Conservation (phyloP, 2,329 filamentous ascomycete genomes). For the Magnaporthales sp. region DNA sequence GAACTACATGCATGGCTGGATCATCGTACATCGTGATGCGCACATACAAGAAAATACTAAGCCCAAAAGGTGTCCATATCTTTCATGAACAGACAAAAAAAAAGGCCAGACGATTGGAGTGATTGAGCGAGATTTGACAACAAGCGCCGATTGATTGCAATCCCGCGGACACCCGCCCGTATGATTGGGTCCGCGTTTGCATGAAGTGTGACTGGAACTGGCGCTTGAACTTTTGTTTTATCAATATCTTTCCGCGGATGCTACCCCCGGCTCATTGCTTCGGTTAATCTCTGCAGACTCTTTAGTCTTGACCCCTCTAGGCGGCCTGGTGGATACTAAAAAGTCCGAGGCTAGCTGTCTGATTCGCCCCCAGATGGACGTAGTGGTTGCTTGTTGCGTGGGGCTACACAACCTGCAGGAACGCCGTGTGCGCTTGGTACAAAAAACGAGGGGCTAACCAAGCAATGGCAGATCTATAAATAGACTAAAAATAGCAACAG, state of each 20-base stretch:
- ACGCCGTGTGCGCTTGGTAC: not conserved
- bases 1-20: not conserved
- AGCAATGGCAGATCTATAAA: not conserved
- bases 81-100: too few relatives aligned
- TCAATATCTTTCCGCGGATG: not conserved
- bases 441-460: not conserved
- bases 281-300: not conserved
- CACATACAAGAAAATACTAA: not conserved
- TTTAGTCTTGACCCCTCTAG: too few relatives aligned
- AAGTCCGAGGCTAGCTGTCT: not conserved
- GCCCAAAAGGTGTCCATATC: not conserved
- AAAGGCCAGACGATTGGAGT: not conserved
- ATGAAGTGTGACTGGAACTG: not conserved
- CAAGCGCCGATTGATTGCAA: not conserved
- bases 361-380: not conserved
- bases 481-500: constrained; percentile 4
- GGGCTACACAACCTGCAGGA: not conserved
- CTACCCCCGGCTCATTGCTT: not conserved
- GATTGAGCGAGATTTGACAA: not conserved
- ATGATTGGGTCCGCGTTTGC: not conserved
- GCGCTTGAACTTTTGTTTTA: not conserved
- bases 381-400: not conserved
- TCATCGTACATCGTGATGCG: not conserved
- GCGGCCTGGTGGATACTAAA: not conserved
- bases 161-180: not conserved